These are phyloP conservation scores for Fusarium avenaceum DNA, from an alignment of 2,329 filamentous ascomycete species.

Conservation along the genomic window DNA sequence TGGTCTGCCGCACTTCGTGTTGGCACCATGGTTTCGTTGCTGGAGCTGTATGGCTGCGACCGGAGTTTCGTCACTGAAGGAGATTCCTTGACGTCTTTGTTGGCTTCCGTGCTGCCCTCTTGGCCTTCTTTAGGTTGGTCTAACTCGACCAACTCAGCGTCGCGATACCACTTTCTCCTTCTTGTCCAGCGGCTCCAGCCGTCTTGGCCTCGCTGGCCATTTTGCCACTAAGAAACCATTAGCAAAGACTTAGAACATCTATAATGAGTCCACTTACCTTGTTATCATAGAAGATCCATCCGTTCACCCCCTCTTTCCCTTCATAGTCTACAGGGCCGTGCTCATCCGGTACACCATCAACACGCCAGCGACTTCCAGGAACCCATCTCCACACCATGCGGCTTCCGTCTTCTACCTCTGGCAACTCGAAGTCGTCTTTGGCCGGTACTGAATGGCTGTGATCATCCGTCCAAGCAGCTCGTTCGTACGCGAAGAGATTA, in stretches of 20 bases:
- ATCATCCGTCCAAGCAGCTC: constrained; percentile 94
- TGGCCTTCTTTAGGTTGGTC: constrained; percentile 52
- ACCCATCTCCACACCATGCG: constrained; percentile 80
- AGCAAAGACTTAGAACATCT: neutral
- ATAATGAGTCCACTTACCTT: constrained; percentile 70
- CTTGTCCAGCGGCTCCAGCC: constrained; percentile 96
- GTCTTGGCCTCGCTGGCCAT: constrained; percentile 85
- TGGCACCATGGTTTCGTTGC: constrained; percentile 56
- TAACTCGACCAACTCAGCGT: constrained; percentile 92
- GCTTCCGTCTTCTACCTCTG: constrained; percentile 71
- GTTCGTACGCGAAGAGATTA: constrained; percentile 90
- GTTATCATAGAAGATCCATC: constrained; percentile 98
- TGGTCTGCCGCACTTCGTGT: constrained; percentile 44
- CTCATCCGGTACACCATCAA: constrained; percentile 78
- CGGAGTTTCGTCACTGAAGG: constrained; percentile 40
- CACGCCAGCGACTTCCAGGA: constrained; percentile 84
- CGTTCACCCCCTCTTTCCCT: constrained; percentile 73
- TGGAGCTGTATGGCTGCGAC: constrained; percentile 54
- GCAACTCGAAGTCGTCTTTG: constrained; percentile 77
- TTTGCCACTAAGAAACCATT: constrained; percentile 78
- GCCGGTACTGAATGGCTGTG: constrained; percentile 84
- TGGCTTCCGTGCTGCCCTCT: constrained; percentile 56
- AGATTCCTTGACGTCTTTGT: constrained; percentile 52
- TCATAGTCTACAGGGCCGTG: constrained; percentile 63
- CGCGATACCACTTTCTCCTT: constrained; percentile 94